Conservation (phyloP, 75 land plant genomes). For the Sequoiadendron giganteum region DNA sequence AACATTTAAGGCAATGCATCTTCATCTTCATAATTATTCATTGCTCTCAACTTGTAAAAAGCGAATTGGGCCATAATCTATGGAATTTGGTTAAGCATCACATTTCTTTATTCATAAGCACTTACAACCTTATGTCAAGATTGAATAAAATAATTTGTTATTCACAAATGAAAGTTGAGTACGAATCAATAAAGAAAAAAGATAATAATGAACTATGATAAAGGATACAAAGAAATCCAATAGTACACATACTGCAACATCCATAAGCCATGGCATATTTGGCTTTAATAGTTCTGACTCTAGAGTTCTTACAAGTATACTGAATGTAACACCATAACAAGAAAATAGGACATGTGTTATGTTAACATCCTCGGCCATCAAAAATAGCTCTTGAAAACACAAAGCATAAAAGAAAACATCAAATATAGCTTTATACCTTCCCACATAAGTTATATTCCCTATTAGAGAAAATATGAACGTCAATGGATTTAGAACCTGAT, state of each 20-base stretch:
- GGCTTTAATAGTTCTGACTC: constrained; percentile 60
- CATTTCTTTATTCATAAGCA: too few relatives aligned
- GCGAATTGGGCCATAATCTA: too few relatives aligned
- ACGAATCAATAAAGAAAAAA: too few relatives aligned
- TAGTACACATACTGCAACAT: constrained; percentile 78
- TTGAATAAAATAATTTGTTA: too few relatives aligned
- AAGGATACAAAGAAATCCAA: constrained; percentile 86
- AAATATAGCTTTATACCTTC: constrained; percentile 38
- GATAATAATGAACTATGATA: neutral
- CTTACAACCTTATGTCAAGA: too few relatives aligned
- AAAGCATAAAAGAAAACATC: too few relatives aligned
- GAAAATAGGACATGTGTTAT: neutral
- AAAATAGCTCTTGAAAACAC: neutral
- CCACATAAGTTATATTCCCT: constrained; percentile 74
- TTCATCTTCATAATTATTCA: too few relatives aligned
- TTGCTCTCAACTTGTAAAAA: too few relatives aligned
- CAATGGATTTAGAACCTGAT: constrained; percentile 71
- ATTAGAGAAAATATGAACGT: constrained; percentile 76
- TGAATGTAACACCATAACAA: constrained; percentile 27
- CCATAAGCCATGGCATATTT: constrained; percentile 89
- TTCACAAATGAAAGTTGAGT: too few relatives aligned
- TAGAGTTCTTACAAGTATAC: constrained; percentile 64
- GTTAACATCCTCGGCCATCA: neutral
- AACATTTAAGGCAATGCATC: too few relatives aligned
- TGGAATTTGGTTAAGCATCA: too few relatives aligned